phyloP scores from a whole-genome alignment of 2,329 filamentous ascomycete genomes.

The Fusarium metavorans region DNA sequence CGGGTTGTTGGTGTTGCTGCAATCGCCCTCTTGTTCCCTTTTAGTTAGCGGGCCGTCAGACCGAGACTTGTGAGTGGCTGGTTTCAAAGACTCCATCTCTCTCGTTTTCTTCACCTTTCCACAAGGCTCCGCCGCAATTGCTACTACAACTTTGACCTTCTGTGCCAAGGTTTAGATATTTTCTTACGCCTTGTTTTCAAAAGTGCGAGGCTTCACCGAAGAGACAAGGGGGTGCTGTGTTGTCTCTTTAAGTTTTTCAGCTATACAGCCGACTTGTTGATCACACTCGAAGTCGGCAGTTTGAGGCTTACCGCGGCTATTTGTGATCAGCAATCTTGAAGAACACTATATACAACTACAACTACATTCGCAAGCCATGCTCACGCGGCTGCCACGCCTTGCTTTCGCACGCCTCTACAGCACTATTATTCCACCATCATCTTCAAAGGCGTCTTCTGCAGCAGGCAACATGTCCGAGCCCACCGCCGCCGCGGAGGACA shows the following conservation, averaged over 20 bases:
- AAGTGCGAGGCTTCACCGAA: background rate
- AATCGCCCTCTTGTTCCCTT: background rate
- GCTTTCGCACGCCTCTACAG: conserved; percentile 13
- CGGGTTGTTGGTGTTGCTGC: background rate
- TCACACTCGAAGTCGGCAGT: background rate
- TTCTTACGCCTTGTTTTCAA: background rate
- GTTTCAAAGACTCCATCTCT: background rate
- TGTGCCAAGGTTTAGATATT: background rate
- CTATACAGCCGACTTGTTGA: background rate
- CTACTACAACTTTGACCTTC: background rate
- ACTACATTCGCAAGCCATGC: conserved; percentile 20
- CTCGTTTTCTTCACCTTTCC: background rate
- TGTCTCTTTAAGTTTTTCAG: background rate
- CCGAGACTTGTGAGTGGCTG: background rate
- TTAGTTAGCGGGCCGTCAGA: background rate
- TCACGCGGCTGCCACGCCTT: conserved; percentile 29
- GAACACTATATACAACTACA: background rate
- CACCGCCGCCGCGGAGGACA: conserved; percentile 4
- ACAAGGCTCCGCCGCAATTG: background rate
- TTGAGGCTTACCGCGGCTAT: background rate
- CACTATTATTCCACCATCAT: conserved; percentile 1
- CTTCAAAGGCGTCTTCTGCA: conserved; percentile 19
- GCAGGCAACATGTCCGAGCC: background rate
- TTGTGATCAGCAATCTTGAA: background rate
- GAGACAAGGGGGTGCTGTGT: background rate